A percentile compares a stretch with the other conserved stretches of the same genome.
These are phyloP conservation scores for Aurifilum marmelostoma DNA, from an alignment of 2,329 filamentous ascomycete genomes.

Conservation along the genomic window DNA sequence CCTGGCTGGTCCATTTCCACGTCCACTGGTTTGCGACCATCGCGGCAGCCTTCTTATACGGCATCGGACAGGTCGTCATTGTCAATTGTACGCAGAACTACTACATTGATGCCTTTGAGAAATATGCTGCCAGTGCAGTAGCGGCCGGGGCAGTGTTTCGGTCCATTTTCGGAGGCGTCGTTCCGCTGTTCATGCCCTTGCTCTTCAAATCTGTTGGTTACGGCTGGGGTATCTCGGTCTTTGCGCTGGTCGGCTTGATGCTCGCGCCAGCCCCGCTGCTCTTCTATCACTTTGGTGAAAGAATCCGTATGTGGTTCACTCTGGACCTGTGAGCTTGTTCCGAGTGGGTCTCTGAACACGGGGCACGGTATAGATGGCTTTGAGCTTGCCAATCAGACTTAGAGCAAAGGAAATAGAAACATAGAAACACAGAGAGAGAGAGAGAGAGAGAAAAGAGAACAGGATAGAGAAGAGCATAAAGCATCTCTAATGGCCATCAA, in stretches of 20 bases:
- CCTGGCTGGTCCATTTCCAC: conserved; percentile 34
- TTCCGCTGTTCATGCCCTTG: conserved; percentile 20
- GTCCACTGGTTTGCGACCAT: conserved; percentile 45
- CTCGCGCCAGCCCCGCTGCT: conserved; percentile 23
- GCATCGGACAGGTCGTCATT: conserved; percentile 51
- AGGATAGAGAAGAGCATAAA: no score
- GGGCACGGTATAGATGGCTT: background rate
- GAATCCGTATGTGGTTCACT: conserved; percentile 7
- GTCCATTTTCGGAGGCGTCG: conserved; percentile 27
- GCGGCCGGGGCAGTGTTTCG: conserved; percentile 42
- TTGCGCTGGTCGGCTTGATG: conserved; percentile 18
- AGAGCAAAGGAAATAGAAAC: background rate
- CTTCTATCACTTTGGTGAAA: conserved; percentile 18
- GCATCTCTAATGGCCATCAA: no score
- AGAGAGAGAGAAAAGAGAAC: no score
- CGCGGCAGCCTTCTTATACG: conserved; percentile 55
- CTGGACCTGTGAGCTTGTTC: conserved; percentile 8
- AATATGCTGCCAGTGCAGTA: conserved; percentile 41
- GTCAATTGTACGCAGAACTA: conserved; percentile 59
- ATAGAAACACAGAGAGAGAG: no score
- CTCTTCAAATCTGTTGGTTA: conserved; percentile 22
- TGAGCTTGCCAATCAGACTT: background rate
- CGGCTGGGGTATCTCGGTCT: conserved; percentile 22
- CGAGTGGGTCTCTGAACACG: background rate
- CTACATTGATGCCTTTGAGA: conserved; percentile 51